Evolutionary conservation across 352 stramenopile genomes (phyloP).

Genomic region (Phytophthora nicotianae): DNA sequence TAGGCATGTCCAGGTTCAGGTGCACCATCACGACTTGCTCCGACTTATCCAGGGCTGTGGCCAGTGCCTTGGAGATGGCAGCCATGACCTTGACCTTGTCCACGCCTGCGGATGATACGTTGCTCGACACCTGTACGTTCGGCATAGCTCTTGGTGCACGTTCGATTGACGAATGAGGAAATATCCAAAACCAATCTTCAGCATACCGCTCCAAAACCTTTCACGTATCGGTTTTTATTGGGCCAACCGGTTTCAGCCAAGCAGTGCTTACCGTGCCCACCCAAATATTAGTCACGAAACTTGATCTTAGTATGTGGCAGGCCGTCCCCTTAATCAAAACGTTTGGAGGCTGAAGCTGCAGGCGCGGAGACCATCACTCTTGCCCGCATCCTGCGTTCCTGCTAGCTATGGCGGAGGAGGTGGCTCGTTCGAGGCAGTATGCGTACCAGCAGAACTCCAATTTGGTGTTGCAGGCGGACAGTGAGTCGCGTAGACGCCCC

Average conservation of each 20-base stretch:
- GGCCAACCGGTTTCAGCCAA: background rate
- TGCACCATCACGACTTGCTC: slow-evolving; percentile 67
- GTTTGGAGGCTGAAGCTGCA: slow-evolving; percentile 1
- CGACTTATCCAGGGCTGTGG: slow-evolving; percentile 50
- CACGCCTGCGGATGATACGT: slow-evolving; percentile 43
- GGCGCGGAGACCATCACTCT: slow-evolving; percentile 1
- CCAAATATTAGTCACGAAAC: background rate
- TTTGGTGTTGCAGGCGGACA: slow-evolving; percentile 93
- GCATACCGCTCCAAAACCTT: slow-evolving; percentile 3
- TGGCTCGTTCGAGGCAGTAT: slow-evolving; percentile 90
- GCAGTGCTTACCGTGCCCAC: background rate
- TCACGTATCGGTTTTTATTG: background rate
- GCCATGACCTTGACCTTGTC: slow-evolving; percentile 36
- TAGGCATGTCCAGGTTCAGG: slow-evolving; percentile 51
- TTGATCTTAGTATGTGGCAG: background rate
- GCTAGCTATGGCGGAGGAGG: slow-evolving; percentile 87
- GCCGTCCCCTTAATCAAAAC: background rate
- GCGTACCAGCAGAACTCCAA: slow-evolving; percentile 95
- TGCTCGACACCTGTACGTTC: slow-evolving; percentile 58
- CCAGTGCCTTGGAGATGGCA: slow-evolving; percentile 48
- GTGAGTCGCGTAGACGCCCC: slow-evolving; percentile 73
- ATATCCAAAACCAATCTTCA: background rate
- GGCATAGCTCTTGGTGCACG: slow-evolving; percentile 36
- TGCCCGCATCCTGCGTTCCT: background rate
- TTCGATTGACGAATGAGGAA: slow-evolving; percentile 13